phyloP scores from a whole-genome alignment of 768 basidiomycete genomes.

The Hygrocybe punicea region DNA sequence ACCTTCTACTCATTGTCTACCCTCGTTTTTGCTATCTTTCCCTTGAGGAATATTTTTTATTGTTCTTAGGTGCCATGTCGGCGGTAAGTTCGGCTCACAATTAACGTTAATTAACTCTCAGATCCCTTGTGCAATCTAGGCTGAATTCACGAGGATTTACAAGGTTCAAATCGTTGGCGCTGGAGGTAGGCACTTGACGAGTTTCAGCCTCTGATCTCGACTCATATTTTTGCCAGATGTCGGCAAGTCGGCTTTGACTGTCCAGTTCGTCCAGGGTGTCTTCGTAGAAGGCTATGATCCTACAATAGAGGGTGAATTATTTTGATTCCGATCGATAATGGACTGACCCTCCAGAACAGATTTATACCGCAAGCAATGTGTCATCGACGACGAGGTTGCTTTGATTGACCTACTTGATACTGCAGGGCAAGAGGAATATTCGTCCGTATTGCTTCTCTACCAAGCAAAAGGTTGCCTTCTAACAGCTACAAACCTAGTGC shows the following conservation, averaged over 20 bases:
- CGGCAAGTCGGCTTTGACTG: slow-evolving; percentile 84
- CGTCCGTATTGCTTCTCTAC: slow-evolving; percentile 48
- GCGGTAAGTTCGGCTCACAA: too few relatives aligned
- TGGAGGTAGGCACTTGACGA: slow-evolving; percentile 60
- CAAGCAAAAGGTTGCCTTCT: not conserved
- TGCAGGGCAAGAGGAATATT: slow-evolving; percentile 97
- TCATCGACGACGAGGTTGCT: slow-evolving; percentile 97
- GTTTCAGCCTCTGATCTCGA: not conserved
- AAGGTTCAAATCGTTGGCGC: slow-evolving; percentile 98
- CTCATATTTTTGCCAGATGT: slow-evolving; percentile 36
- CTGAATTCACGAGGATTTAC: slow-evolving; percentile 91
- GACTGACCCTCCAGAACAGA: slow-evolving; percentile 45
- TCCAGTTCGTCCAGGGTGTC: slow-evolving; percentile 96
- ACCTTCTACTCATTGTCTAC: too few relatives aligned
- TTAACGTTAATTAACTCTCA: too few relatives aligned
- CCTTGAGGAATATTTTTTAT: too few relatives aligned
- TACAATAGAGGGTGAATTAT: slow-evolving; percentile 76
- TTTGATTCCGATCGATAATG: slow-evolving; percentile 8
- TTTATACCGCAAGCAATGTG: slow-evolving; percentile 95
- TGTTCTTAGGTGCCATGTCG: not conserved
- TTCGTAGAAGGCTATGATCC: slow-evolving; percentile 94
- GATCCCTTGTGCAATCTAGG: slow-evolving; percentile 43
- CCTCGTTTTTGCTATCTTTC: too few relatives aligned
- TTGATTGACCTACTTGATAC: slow-evolving; percentile 95
- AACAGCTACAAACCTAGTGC: not conserved